Base-by-base conservation (phyloP, 176 grass and related monocot species). In the Chloris gayana region DNA sequence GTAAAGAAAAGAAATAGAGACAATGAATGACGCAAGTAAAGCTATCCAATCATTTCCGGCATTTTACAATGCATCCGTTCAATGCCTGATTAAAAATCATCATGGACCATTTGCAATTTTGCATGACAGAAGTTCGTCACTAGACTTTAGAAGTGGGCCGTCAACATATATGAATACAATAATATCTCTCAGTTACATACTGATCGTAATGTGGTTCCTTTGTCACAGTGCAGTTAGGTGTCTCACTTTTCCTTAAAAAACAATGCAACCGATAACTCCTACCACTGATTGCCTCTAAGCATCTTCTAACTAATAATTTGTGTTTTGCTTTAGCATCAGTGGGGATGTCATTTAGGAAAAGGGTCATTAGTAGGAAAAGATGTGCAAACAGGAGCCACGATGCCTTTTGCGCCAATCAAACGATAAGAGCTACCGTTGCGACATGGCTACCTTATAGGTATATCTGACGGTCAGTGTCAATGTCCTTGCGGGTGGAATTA, bases 341-440 rank as follows among this genome's bases (percentile, higher is more conserved):
- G 14, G 47, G 47, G 47, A 13, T 2, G 14, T 18, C 42, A 80
- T 54, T 50, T 54, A 54, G 51, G 19, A 54, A 56, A 21, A 9
- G 21, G 19, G 35, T 37, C 35, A 37, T 21, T 18, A 51, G 5
- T 19, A 19, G 51, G 53, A 56, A 56, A 56, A 72, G 15, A 21
- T n/a, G 42, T 41, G 62, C 12, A 64, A 51, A 31, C 57, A 77
- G 22, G 22, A 25, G 19, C 32, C 32, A 59, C 18, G 25, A 66
- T 72, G 68, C 44, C 51, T 56, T 72, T 45, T 27, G 34, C 71
- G 81, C 66, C 77, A 58, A 89, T 78, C 35, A 76, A 81, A 60
- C 38, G 10, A 24, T 65, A 64, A 64, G 17, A 59, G 72, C 82
- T 71, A 80, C 37, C 58, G 71, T 65, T 72, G 66, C 64, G 57